A percentile compares a stretch with the other conserved stretches of the same genome.
phyloP scores from a whole-genome alignment of 176 grass and related monocot species.

The Lolium perenne region DNA sequence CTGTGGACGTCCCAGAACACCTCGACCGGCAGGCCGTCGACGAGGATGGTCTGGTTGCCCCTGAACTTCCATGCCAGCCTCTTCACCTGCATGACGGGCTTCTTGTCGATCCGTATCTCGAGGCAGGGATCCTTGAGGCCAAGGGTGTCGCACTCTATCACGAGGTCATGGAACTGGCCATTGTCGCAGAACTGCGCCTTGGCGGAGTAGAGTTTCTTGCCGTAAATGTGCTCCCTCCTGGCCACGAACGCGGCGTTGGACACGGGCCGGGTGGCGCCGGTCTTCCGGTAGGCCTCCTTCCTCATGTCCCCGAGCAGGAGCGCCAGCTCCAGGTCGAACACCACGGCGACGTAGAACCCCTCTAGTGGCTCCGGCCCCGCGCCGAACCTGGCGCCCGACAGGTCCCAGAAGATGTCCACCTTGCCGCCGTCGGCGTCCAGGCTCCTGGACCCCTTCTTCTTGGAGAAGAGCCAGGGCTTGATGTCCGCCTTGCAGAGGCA shows the following conservation, averaged over 20 bases:
- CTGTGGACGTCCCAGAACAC: constrained; percentile 81
- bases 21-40: constrained; percentile 70
- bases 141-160: constrained; percentile 55
- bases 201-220: constrained; percentile 67
- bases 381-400: constrained; percentile 71
- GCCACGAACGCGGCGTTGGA: constrained; percentile 60
- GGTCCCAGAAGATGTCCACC: constrained; percentile 77
- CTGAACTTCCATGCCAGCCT: constrained; percentile 69
- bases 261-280: constrained; percentile 42
- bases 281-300: constrained; percentile 72
- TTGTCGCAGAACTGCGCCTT: constrained; percentile 74
- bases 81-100: constrained; percentile 73
- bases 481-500: constrained; percentile 74
- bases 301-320: constrained; percentile 71
- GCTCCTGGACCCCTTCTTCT: constrained; percentile 71
- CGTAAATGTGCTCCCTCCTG: constrained; percentile 67
- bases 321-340: constrained; percentile 67
- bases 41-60: constrained; percentile 78
- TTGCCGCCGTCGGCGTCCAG: constrained; percentile 61
- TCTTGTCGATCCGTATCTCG: constrained; percentile 70
- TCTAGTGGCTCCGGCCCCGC: constrained; percentile 52
- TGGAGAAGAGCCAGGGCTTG: constrained; percentile 83
- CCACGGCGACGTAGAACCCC: constrained; percentile 64
- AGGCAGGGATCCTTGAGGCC: constrained; percentile 67
- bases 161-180: constrained; percentile 62